phyloP scores from a whole-genome alignment of 345 rosid genomes.

The Trapa bicornis region DNA sequence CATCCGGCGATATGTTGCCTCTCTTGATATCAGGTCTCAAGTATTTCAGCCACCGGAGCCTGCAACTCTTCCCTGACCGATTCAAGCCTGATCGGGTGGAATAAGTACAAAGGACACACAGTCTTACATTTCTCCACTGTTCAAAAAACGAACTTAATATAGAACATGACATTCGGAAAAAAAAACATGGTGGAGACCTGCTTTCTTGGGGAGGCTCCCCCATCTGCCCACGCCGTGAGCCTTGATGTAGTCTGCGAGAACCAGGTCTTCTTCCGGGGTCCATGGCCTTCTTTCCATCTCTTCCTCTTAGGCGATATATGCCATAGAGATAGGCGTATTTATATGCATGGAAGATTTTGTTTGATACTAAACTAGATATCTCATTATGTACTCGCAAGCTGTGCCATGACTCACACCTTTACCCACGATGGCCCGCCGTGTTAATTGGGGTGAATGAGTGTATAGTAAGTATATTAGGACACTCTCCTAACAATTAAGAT shows the following conservation, averaged over 20 bases:
- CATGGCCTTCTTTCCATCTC: slow-evolving; percentile 20
- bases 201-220: slow-evolving; percentile 13
- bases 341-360: too few species aligned
- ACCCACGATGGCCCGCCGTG: too few species aligned
- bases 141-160: too few species aligned
- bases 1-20: slow-evolving; percentile 23
- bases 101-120: not conserved
- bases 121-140: not conserved
- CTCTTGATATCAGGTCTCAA: slow-evolving; percentile 27
- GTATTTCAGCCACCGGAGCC: slow-evolving; percentile 29
- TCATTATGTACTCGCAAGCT: too few species aligned
- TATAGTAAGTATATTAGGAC: too few species aligned
- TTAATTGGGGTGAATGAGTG: too few species aligned
- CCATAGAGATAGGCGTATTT: too few species aligned
- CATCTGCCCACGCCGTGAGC: slow-evolving; percentile 10
- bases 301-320: not conserved
- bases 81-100: slow-evolving; percentile 10
- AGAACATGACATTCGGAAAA: not conserved
- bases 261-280: slow-evolving; percentile 18
- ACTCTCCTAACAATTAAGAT: too few species aligned
- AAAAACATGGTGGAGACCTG: slow-evolving; percentile 2
- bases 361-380: too few species aligned
- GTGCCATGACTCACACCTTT: too few species aligned
- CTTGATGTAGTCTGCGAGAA: not conserved
- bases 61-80: slow-evolving; percentile 27